Evolutionary conservation across 352 stramenopile genomes (phyloP), one percentile per base, ranked within the genome.

Genomic region (Phytopythium vexans): DNA sequence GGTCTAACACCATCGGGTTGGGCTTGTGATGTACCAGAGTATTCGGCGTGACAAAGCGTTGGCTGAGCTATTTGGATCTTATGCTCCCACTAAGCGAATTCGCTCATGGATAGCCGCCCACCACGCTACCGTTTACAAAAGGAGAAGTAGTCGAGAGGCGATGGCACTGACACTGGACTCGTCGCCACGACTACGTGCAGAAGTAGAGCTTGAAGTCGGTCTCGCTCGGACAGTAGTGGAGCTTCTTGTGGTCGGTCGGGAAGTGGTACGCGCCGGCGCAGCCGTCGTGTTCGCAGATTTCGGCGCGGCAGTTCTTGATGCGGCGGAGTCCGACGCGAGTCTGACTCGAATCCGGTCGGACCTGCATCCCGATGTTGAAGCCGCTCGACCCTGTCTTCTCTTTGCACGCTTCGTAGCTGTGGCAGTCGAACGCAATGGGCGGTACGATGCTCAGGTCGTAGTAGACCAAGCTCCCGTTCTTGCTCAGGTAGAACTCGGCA

Each of bases 341-440:
- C 21, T 27, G 21, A 27, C 21, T 27, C 12, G 44, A 56, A 0
- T 49, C 50, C 6, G 74, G 74, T 1, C 56, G 52, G 48, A 88
- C 79, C 60, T 82, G 61, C 74, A 89, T 78, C 7, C 76, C 56
- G 8, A 66, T 58, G 54, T 89, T 89, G 70, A 74, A 89, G 16
- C 79, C 74, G 10, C 58, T 64, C 41, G 75, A 68, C 7, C 63
- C 61, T 0, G 79, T 88, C 39, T 68, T 5, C 9, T 27, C 6
- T 62, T 82, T 81, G 70, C 79, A 89, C 12, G 36, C 39, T 1
- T 52, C n/a, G 42, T 58, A 70, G 47, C 62, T 63, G 7, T 35
- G 14, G 43, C 66, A 66, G 53, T 54, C 44, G 3, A 31, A 47
- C 10, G 62, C 56, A 1, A 54, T 52, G 14, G 66, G 62, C 15